Conservation (phyloP, 208 protist species). For the Trypanosoma caninum region DNA sequence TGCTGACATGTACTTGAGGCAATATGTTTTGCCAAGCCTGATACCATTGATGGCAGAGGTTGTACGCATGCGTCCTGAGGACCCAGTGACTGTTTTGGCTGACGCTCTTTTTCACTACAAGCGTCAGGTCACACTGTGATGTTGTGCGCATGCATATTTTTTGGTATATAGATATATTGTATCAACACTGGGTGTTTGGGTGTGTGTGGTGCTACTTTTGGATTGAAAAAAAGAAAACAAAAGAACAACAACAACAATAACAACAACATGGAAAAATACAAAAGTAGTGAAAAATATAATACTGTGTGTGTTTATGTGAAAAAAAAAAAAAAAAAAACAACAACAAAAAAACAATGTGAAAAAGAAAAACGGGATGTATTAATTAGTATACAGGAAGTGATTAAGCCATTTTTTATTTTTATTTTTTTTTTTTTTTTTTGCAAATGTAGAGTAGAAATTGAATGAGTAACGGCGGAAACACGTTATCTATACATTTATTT, state of each 20-base stretch:
- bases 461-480: neutral
- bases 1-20: constrained; percentile 91
- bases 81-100: constrained; percentile 90
- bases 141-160: neutral
- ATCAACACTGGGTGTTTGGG: too few relatives aligned
- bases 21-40: constrained; percentile 90
- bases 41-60: constrained; percentile 89
- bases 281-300: too few relatives aligned
- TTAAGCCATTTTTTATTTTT: neutral
- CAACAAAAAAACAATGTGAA: too few relatives aligned
- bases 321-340: too few relatives aligned
- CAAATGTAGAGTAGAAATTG: neutral
- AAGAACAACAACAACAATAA: too few relatives aligned
- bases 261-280: too few relatives aligned
- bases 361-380: neutral
- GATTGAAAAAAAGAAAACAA: too few relatives aligned
- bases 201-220: too few relatives aligned
- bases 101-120: constrained; percentile 87
- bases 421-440: neutral
- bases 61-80: constrained; percentile 81
- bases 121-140: constrained; percentile 31
- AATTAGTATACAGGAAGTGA: neutral
- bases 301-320: too few relatives aligned
- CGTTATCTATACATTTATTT: neutral
- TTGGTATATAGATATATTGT: too few relatives aligned